A percentile compares a stretch with the other conserved stretches of the same genome.
These are phyloP conservation scores for Alternaria sp. DNA, from an alignment of 2,329 filamentous ascomycete genomes.

Conservation along the genomic window DNA sequence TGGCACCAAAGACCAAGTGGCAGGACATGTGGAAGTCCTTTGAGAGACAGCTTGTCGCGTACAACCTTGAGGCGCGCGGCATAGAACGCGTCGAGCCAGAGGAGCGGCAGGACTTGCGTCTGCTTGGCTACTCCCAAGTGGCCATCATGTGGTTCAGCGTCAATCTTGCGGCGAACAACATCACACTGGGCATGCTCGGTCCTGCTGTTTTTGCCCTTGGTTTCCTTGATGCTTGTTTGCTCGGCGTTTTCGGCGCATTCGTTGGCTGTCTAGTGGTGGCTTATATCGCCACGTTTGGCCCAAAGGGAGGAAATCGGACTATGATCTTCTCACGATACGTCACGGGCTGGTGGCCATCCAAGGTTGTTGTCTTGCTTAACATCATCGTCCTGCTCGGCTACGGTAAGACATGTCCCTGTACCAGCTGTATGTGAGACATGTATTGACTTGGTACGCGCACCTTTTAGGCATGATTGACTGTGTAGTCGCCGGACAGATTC, in stretches of 20 bases:
- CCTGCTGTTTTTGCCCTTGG: slow-evolving; percentile 66
- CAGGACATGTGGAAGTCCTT: slow-evolving; percentile 43
- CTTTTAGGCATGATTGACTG: slow-evolving; percentile 64
- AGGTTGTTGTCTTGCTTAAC: slow-evolving; percentile 70
- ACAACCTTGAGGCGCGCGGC: slow-evolving; percentile 68
- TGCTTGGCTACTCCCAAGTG: slow-evolving; percentile 65
- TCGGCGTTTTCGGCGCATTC: slow-evolving; percentile 66
- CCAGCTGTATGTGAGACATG: background rate
- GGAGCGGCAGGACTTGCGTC: slow-evolving; percentile 63
- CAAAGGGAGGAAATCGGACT: slow-evolving; percentile 68
- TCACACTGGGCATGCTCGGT: slow-evolving; percentile 71
- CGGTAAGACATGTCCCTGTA: slow-evolving; percentile 19
- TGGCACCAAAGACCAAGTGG: slow-evolving; percentile 19
- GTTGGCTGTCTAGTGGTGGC: slow-evolving; percentile 64
- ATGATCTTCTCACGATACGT: slow-evolving; percentile 66
- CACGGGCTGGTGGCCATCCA: slow-evolving; percentile 73
- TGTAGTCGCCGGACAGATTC: slow-evolving; percentile 73
- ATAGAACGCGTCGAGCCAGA: slow-evolving; percentile 66
- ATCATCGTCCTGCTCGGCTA: slow-evolving; percentile 71
- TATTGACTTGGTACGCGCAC: background rate
- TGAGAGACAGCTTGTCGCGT: slow-evolving; percentile 56
- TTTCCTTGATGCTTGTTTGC: slow-evolving; percentile 65
- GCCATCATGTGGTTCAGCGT: slow-evolving; percentile 69
- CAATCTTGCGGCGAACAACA: slow-evolving; percentile 70
- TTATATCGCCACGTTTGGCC: slow-evolving; percentile 70